These are phyloP conservation scores for Cunninghamia lanceolata DNA, from an alignment of 75 land plant genomes.

Conservation along the genomic window DNA sequence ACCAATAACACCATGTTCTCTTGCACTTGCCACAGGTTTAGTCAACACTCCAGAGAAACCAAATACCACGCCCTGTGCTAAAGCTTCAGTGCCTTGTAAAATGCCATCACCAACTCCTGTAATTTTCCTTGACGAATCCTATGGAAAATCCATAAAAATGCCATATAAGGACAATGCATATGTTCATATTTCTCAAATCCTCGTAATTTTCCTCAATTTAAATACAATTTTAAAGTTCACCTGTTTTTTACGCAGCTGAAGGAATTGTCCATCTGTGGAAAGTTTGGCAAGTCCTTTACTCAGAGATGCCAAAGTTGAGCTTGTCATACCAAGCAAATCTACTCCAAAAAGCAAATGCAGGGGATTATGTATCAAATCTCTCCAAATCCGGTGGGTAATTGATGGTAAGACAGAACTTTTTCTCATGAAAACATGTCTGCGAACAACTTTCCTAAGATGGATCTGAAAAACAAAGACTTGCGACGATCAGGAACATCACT, in stretches of 20 bases:
- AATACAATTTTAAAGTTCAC: conserved; percentile 27
- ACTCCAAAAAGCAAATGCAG: conserved; percentile 85
- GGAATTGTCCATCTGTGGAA: conserved; percentile 86
- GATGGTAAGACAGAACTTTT: conserved; percentile 68
- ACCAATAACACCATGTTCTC: conserved; percentile 78
- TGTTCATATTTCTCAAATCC: not conserved
- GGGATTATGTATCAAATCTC: conserved; percentile 95
- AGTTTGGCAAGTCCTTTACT: conserved; percentile 92
- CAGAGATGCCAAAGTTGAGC: conserved; percentile 89
- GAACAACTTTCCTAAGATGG: conserved; percentile 73
- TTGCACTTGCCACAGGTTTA: conserved; percentile 81
- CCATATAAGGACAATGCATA: not conserved
- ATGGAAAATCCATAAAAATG: not conserved
- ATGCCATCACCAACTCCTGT: conserved; percentile 95
- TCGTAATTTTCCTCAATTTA: not conserved
- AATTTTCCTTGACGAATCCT: conserved; percentile 57
- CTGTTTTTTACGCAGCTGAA: conserved; percentile 83
- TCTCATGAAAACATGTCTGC: conserved; percentile 69
- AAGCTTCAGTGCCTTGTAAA: conserved; percentile 87
- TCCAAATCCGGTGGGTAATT: conserved; percentile 66
- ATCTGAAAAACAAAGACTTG: conserved; percentile 48
- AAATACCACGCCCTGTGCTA: conserved; percentile 96
- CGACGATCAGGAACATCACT: not conserved
- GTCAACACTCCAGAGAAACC: conserved; percentile 88
- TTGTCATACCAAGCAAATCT: conserved; percentile 92